These are phyloP conservation scores for Fomitopsis serialis DNA, from an alignment of 768 basidiomycete species.

Conservation along the genomic window DNA sequence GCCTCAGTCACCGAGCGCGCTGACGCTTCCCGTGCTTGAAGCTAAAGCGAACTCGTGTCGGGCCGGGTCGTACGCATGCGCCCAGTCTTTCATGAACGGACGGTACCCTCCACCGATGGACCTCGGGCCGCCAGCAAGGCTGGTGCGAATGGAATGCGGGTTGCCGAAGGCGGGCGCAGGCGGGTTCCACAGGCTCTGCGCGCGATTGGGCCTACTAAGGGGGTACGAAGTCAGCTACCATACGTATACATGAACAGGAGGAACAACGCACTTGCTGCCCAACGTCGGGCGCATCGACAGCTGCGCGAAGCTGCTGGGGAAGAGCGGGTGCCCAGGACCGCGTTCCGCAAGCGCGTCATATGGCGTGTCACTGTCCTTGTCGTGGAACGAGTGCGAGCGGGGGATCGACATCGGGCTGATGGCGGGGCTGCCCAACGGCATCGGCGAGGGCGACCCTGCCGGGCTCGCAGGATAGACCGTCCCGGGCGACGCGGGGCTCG, in stretches of 20 bases:
- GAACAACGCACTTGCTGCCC: slow-evolving; percentile 38
- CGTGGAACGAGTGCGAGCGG: slow-evolving; percentile 6
- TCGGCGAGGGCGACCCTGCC: slow-evolving; percentile 12
- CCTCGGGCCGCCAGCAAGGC: slow-evolving; percentile 15
- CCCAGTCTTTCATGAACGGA: slow-evolving; percentile 26
- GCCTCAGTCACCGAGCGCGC: slow-evolving; percentile 9
- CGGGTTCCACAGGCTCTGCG: slow-evolving; percentile 21
- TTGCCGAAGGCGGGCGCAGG: slow-evolving; percentile 21
- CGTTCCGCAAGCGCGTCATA: slow-evolving; percentile 59
- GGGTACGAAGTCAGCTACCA: neutral
- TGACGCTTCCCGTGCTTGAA: slow-evolving; percentile 31
- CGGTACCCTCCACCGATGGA: neutral
- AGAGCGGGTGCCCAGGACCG: slow-evolving; percentile 69
- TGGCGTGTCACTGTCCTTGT: slow-evolving; percentile 16
- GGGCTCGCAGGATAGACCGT: slow-evolving; percentile 11
- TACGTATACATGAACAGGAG: neutral
- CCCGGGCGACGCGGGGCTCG: slow-evolving; percentile 12
- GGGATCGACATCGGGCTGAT: slow-evolving; percentile 3
- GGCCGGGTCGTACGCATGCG: slow-evolving; percentile 33
- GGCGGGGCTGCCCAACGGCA: slow-evolving; percentile 9
- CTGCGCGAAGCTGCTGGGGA: slow-evolving; percentile 76
- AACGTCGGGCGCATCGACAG: slow-evolving; percentile 64
- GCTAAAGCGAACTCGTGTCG: slow-evolving; percentile 42
- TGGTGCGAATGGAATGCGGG: slow-evolving; percentile 15
- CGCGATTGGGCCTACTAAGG: slow-evolving; percentile 21